These are phyloP conservation scores for Thielaviopsis populi DNA, from an alignment of 2,329 filamentous ascomycete species.

Conservation along the genomic window DNA sequence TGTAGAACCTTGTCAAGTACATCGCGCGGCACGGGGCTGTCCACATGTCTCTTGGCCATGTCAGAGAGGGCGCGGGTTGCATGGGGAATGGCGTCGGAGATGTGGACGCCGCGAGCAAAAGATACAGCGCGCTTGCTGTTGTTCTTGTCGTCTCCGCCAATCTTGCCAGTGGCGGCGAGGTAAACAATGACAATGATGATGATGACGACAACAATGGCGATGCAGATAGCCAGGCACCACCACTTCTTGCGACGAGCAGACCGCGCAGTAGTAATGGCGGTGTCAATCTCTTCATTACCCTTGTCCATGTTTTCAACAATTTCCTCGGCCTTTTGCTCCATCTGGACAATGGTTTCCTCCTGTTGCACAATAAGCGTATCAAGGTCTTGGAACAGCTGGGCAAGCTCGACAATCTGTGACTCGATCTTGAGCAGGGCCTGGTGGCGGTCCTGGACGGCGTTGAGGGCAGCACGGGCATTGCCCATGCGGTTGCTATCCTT, in stretches of 20 bases:
- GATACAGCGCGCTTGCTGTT: constrained; percentile 21
- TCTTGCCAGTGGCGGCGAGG: constrained; percentile 22
- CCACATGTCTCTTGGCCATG: constrained; percentile 10
- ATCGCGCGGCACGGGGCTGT: neutral
- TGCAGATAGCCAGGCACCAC: constrained; percentile 70
- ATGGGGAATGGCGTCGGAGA: constrained; percentile 9
- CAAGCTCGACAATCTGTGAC: constrained; percentile 71
- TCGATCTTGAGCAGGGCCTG: constrained; percentile 85
- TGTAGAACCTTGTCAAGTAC: constrained; percentile 2
- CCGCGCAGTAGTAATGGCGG: constrained; percentile 69
- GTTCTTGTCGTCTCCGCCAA: constrained; percentile 22
- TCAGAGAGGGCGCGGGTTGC: neutral
- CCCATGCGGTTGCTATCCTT: constrained; percentile 68
- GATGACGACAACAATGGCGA: constrained; percentile 38
- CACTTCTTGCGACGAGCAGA: constrained; percentile 87
- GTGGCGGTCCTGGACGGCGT: constrained; percentile 69
- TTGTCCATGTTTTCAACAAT: constrained; percentile 71
- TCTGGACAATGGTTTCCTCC: constrained; percentile 61
- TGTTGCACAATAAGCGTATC: constrained; percentile 76
- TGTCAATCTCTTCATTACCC: constrained; percentile 67
- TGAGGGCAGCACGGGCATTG: constrained; percentile 63
- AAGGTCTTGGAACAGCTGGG: constrained; percentile 79
- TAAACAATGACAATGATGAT: constrained; percentile 37
- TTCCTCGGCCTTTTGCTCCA: constrained; percentile 77
- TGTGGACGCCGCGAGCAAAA: neutral